Conservation (phyloP, 1,139 yeast species). For the Candida frijolesensis region DNA sequence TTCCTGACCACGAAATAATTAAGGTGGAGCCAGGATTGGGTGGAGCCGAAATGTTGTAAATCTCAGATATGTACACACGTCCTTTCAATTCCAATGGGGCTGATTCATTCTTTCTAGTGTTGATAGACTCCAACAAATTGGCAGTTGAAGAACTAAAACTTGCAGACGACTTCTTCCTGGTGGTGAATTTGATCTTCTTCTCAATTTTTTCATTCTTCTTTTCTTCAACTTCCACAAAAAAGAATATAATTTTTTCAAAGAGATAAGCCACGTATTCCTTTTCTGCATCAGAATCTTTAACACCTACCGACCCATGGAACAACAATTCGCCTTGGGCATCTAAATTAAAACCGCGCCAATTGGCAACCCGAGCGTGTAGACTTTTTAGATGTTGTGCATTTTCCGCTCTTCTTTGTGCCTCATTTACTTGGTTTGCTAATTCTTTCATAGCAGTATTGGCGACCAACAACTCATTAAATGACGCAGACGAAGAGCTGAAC, state of each 20-base stretch:
- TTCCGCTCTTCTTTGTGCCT: constrained; percentile 91
- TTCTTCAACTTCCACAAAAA: constrained; percentile 56
- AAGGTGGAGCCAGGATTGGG: constrained; percentile 52
- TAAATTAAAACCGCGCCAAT: constrained; percentile 93
- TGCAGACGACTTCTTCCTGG: constrained; percentile 45
- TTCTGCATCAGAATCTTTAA: constrained; percentile 75
- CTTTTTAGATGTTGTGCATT: constrained; percentile 73
- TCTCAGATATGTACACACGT: constrained; percentile 67
- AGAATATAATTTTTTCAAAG: constrained; percentile 83
- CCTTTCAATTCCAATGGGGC: constrained; percentile 61
- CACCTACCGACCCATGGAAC: constrained; percentile 76
- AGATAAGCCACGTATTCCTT: constrained; percentile 88
- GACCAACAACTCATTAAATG: constrained; percentile 65
- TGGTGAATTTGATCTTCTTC: constrained; percentile 34
- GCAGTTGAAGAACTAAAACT: constrained; percentile 36
- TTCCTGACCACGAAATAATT: constrained; percentile 77
- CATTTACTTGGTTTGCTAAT: constrained; percentile 87
- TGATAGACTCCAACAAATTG: constrained; percentile 40
- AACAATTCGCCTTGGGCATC: constrained; percentile 84
- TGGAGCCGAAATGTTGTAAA: constrained; percentile 53
- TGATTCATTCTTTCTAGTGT: constrained; percentile 32
- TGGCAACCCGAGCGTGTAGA: constrained; percentile 70
- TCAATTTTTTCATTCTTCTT: constrained; percentile 26
- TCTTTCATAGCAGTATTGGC: constrained; percentile 67
- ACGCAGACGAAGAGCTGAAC: constrained; percentile 43